phyloP scores from a whole-genome alignment of 1,284 basidiomycete genomes.

The Cryptococcus hybrid region DNA sequence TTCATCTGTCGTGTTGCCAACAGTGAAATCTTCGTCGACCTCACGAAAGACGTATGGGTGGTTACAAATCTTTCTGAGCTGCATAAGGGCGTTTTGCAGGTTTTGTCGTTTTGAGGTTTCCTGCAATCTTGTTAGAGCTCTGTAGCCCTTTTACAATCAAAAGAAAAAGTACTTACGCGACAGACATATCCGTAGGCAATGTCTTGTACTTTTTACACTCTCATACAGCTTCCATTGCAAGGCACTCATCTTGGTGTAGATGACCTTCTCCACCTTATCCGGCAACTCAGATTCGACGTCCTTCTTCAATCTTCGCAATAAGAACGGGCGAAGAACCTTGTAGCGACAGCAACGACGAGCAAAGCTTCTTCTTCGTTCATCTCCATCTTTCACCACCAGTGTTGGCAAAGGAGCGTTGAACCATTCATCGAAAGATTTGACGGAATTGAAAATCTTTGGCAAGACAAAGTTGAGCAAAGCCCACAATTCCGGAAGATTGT shows the following conservation, averaged over 20 bases:
- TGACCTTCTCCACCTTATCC: constrained; percentile 99
- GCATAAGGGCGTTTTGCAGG: constrained; percentile 98
- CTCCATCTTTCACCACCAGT: constrained; percentile 98
- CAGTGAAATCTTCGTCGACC: constrained; percentile 63
- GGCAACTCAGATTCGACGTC: constrained; percentile 97
- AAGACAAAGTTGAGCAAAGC: constrained; percentile 96
- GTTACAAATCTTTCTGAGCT: constrained; percentile 98
- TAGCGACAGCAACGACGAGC: constrained; percentile 98
- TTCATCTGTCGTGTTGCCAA: constrained; percentile 70
- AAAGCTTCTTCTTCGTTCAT: constrained; percentile 99
- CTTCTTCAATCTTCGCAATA: constrained; percentile 94
- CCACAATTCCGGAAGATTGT: constrained; percentile 99
- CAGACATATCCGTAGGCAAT: constrained; percentile 48
- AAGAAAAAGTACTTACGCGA: constrained; percentile 17
- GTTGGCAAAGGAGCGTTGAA: constrained; percentile 99
- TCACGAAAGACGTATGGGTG: constrained; percentile 95
- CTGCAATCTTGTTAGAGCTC: constrained; percentile 37
- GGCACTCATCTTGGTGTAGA: constrained; percentile 96
- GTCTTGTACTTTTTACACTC: constrained; percentile 70
- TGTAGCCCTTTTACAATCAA: constrained; percentile 1
- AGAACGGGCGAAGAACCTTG: constrained; percentile 91
- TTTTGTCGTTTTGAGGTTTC: constrained; percentile 37
- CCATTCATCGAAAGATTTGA: constrained; percentile 99
- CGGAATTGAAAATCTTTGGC: constrained; percentile 98
- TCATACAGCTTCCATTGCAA: constrained; percentile 94